Conservation (phyloP, 2,329 filamentous ascomycete species). For the Diaporthe humulicola region DNA sequence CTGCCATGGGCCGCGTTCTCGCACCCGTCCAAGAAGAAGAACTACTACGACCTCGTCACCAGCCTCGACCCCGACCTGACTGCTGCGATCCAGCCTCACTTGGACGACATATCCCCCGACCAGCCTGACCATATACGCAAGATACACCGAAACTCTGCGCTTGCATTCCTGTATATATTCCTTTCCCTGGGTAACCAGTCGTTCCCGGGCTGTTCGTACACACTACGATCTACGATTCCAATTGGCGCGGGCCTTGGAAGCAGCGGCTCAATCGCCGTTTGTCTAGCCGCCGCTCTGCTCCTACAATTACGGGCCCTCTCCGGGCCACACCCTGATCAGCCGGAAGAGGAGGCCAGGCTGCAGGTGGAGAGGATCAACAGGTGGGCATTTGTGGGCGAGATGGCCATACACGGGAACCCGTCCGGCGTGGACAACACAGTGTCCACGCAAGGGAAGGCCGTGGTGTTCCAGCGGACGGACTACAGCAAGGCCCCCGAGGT, state of each 20-base stretch:
- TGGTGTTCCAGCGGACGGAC: conserved; percentile 87
- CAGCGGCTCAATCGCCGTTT: conserved; percentile 94
- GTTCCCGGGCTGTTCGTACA: conserved; percentile 88
- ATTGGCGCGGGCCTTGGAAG: conserved; percentile 92
- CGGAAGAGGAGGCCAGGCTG: conserved; percentile 84
- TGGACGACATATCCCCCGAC: conserved; percentile 76
- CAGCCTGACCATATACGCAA: conserved; percentile 81
- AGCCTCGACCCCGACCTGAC: conserved; percentile 86
- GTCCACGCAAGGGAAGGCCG: conserved; percentile 91
- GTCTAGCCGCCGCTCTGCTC: conserved; percentile 85
- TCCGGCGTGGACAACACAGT: conserved; percentile 98
- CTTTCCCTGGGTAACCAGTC: conserved; percentile 85
- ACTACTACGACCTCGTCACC: conserved; percentile 91
- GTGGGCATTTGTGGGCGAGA: conserved; percentile 97
- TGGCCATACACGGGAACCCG: conserved; percentile 97
- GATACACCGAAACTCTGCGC: conserved; percentile 85
- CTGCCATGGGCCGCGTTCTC: conserved; percentile 90
- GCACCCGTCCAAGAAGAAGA: conserved; percentile 88
- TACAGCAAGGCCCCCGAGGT: conserved; percentile 84
- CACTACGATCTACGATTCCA: conserved; percentile 92
- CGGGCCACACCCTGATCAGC: conserved; percentile 93
- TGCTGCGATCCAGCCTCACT: conserved; percentile 83
- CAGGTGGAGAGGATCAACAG: conserved; percentile 96
- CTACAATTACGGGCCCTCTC: conserved; percentile 90
- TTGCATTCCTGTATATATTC: conserved; percentile 93